Evolutionary conservation across 495 filamentous ascomycete genomes (phyloP).

Genomic region (Annulohypoxylon maeteangense): DNA sequence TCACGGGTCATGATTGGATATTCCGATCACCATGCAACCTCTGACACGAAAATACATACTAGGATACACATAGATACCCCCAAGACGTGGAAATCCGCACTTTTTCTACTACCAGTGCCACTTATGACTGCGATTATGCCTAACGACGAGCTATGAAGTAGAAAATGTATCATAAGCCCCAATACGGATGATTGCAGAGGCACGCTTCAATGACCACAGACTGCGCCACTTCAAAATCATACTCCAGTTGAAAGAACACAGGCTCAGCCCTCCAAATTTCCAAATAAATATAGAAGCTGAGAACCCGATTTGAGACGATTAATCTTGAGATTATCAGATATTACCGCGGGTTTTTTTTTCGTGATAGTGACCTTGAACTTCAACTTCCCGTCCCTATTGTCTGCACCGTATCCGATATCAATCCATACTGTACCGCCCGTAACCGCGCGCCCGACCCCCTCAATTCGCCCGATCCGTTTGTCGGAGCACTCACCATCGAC

Average conservation of each 20-base stretch:
- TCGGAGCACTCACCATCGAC: neutral
- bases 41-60: neutral
- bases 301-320: no score
- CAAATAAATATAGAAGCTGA: no score
- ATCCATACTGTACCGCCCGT: constrained; percentile 6
- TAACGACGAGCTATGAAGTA: neutral
- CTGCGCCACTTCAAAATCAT: neutral
- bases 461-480: constrained; percentile 9
- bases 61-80: neutral
- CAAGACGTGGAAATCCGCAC: neutral
- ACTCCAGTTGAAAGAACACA: neutral
- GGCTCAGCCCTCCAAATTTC: neutral
- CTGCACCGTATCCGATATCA: neutral
- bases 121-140: neutral
- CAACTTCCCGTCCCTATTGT: no score
- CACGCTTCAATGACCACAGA: neutral
- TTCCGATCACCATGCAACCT: neutral
- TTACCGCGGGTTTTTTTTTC: no score
- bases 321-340: no score
- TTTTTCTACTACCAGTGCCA: neutral
- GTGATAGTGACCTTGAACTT: no score
- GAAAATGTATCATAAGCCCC: neutral
- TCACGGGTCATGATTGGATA: neutral
- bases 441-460: neutral
- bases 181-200: neutral